These are phyloP conservation scores for Discostella stelligera DNA, from an alignment of 352 stramenopile genomes.

Conservation along the genomic window DNA sequence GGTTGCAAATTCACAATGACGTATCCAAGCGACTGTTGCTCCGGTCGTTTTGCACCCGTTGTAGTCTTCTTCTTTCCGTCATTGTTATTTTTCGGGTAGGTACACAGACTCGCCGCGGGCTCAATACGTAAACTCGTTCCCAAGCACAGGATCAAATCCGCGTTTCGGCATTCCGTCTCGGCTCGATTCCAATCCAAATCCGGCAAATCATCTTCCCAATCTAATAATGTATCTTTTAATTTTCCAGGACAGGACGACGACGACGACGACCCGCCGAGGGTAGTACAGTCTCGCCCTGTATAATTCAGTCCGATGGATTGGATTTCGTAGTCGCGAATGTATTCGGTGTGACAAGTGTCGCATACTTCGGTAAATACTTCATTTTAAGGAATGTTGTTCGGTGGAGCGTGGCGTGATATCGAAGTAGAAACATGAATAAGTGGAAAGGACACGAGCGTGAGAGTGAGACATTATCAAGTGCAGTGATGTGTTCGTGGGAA, in stretches of 20 bases:
- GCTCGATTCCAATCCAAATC: constrained; percentile 66
- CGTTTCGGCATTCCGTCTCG: constrained; percentile 53
- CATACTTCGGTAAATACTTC: constrained; percentile 17
- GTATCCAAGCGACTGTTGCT: constrained; percentile 52
- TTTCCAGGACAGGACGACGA: constrained; percentile 47
- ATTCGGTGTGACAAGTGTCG: constrained; percentile 11
- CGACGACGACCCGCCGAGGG: constrained; percentile 12
- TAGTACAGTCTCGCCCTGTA: constrained; percentile 70
- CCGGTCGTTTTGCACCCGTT: background rate
- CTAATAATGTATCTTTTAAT: constrained; percentile 81
- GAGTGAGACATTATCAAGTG: background rate
- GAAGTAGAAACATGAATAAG: background rate
- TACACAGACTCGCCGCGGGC: constrained; percentile 74
- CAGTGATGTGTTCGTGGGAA: background rate
- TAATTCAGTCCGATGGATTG: constrained; percentile 74
- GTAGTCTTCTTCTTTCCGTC: background rate
- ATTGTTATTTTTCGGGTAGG: constrained; percentile 32
- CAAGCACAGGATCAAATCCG: constrained; percentile 78
- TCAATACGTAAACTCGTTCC: constrained; percentile 83
- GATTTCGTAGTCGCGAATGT: constrained; percentile 73
- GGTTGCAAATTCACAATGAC: constrained; percentile 84
- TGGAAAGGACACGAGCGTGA: background rate
- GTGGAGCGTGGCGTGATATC: background rate
- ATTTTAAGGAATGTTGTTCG: background rate
- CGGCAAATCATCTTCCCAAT: constrained; percentile 82